phyloP scores from a whole-genome alignment of 495 filamentous ascomycete species.

The Lasiosphaeris hirsuta region DNA sequence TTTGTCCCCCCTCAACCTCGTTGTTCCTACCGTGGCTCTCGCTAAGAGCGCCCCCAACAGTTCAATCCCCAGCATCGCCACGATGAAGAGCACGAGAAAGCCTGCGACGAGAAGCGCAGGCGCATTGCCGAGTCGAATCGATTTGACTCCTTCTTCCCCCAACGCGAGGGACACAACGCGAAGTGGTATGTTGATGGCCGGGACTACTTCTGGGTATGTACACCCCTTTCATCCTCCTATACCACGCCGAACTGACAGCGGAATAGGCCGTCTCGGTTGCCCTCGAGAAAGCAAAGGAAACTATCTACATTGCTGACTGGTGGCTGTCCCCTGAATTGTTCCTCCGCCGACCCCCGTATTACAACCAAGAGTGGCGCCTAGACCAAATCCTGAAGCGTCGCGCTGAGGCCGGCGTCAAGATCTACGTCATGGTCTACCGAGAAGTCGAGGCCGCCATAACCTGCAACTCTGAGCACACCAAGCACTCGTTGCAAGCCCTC shows the following conservation, averaged over 20 bases:
- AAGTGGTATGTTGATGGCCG: slow-evolving; percentile 97
- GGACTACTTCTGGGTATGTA: slow-evolving; percentile 80
- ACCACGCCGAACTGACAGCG: too few relatives aligned
- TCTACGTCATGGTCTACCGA: slow-evolving; percentile 91
- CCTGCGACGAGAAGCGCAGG: slow-evolving; percentile 74
- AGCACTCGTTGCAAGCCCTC: slow-evolving; percentile 75
- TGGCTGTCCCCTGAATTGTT: slow-evolving; percentile 95
- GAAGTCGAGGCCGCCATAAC: slow-evolving; percentile 81
- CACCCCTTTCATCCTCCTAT: not conserved
- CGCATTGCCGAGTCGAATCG: slow-evolving; percentile 70
- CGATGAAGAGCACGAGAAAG: slow-evolving; percentile 87
- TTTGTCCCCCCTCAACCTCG: slow-evolving; percentile 30
- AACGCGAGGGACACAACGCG: slow-evolving; percentile 76
- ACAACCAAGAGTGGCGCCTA: slow-evolving; percentile 82
- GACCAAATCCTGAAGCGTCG: slow-evolving; percentile 82
- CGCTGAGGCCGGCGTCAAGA: slow-evolving; percentile 90
- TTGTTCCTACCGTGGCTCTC: not conserved
- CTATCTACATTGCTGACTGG: slow-evolving; percentile 96
- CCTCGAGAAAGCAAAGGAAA: slow-evolving; percentile 81
- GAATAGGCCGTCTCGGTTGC: slow-evolving; percentile 72
- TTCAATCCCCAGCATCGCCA: slow-evolving; percentile 91
- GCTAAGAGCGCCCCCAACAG: slow-evolving; percentile 21
- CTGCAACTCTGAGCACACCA: slow-evolving; percentile 91
- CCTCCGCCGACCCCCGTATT: slow-evolving; percentile 75
- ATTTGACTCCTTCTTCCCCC: slow-evolving; percentile 84